Evolutionary conservation across 1,139 yeast species (phyloP).

Genomic region (Candida tunisiensis): DNA sequence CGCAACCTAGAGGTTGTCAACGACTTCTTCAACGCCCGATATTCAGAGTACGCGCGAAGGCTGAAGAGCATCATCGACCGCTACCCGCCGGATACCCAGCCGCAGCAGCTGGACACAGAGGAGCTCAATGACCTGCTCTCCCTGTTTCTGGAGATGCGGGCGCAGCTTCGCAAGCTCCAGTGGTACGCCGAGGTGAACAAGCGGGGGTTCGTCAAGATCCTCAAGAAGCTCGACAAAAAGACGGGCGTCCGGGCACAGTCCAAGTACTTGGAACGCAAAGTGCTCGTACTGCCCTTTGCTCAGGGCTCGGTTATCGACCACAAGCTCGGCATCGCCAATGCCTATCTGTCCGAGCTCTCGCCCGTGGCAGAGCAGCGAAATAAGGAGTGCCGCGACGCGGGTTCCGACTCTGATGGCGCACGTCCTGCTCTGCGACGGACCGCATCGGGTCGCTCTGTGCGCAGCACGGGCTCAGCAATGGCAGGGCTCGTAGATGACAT

Average conservation of each 20-base stretch:
- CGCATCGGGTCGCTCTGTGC: too few species aligned
- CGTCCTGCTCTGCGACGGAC: too few species aligned
- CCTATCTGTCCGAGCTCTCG: constrained; percentile 31
- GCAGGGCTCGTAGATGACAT: too few species aligned
- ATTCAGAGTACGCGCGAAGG: constrained; percentile 56
- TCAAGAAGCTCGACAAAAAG: constrained; percentile 74
- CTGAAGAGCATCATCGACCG: constrained; percentile 26
- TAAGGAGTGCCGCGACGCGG: too few species aligned
- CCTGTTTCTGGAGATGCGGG: constrained; percentile 59
- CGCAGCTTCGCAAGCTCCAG: constrained; percentile 58
- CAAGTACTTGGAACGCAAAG: constrained; percentile 49
- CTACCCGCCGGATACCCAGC: too few species aligned
- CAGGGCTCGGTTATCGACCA: constrained; percentile 37
- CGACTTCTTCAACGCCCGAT: constrained; percentile 57
- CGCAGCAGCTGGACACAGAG: constrained; percentile 28
- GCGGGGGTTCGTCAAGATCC: constrained; percentile 75
- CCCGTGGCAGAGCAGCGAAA: constrained; percentile 13
- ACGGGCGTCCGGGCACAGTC: constrained; percentile 54
- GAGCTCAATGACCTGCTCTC: constrained; percentile 68
- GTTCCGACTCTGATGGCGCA: too few species aligned
- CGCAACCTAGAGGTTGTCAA: constrained; percentile 72
- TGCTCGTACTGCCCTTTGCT: constrained; percentile 65
- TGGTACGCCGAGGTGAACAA: constrained; percentile 94
- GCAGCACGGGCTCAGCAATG: too few species aligned
- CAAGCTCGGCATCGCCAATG: constrained; percentile 38